Evolutionary conservation across 441 rosid genomes (phyloP).

Genomic region (Dalechampia spathulata): DNA sequence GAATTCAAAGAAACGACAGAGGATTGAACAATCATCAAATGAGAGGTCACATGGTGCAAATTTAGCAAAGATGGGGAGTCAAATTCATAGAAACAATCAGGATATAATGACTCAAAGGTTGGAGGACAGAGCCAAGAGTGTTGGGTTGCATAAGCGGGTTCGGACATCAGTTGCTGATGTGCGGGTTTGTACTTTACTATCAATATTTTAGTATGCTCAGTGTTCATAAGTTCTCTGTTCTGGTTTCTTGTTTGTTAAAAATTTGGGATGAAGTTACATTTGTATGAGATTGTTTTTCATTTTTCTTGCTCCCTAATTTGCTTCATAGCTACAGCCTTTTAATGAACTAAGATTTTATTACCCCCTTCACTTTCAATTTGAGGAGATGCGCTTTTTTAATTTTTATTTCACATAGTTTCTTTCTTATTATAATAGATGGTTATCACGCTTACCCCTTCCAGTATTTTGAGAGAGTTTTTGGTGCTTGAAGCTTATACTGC

Average conservation of each 20-base stretch:
- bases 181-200: conserved; percentile 37
- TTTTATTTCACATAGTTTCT: background rate
- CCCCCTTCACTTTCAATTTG: background rate
- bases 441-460: background rate
- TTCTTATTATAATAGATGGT: background rate
- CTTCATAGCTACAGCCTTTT: background rate
- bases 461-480: background rate
- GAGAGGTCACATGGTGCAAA: conserved; percentile 40
- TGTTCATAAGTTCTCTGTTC: conserved; percentile 14
- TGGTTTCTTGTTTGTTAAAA: background rate
- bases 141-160: conserved; percentile 43
- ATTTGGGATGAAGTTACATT: background rate
- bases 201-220: conserved; percentile 6
- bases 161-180: conserved; percentile 45
- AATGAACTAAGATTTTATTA: background rate
- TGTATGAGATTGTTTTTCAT: background rate
- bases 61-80: conserved; percentile 31
- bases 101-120: conserved; percentile 40
- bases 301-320: background rate
- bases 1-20: conserved; percentile 39
- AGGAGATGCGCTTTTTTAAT: background rate
- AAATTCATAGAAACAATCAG: conserved; percentile 35
- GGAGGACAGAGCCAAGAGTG: conserved; percentile 50
- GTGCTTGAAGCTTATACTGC: no score
- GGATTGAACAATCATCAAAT: conserved; percentile 35